Evolutionary conservation across 257 asterid species (phyloP).

Genomic region (Nicotiana otophora): DNA sequence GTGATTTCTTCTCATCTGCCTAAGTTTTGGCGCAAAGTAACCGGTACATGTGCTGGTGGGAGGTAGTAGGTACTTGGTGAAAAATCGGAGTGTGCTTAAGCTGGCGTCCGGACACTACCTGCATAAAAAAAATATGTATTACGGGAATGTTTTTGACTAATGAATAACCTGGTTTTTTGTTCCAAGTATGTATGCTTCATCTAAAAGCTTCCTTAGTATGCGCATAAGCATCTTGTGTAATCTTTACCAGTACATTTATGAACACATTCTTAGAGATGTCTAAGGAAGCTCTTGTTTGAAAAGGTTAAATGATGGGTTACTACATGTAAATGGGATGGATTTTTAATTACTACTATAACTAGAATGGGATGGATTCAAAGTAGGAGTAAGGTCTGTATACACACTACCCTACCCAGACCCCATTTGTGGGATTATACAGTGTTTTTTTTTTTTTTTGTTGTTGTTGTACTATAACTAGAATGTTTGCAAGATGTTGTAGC

Average conservation of each 20-base stretch:
- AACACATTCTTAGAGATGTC: not conserved
- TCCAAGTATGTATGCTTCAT: not conserved
- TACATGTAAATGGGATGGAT: not conserved
- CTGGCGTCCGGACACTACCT: no score
- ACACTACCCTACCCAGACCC: no score
- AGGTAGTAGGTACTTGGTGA: no score
- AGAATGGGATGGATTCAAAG: not conserved
- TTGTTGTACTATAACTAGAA: not conserved
- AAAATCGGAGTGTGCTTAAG: no score
- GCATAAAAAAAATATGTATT: no score
- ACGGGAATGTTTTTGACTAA: not conserved
- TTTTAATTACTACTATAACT: not conserved
- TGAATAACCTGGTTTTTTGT: not conserved
- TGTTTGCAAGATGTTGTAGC: not conserved
- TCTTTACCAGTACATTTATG: not conserved
- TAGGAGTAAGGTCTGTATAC: no score
- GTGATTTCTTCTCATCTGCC: no score
- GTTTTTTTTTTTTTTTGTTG: no score
- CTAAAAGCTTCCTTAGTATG: not conserved
- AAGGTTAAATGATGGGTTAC: not conserved
- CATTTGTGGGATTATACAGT: no score
- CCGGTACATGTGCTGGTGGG: no score
- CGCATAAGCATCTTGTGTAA: not conserved
- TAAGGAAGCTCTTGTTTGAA: not conserved
- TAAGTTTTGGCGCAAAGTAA: no score